Percentiles rank a stretch among this genome's conserved stretches.
Conservation (phyloP, 2,329 filamentous ascomycete genomes). For the Aspergillus jensenii region DNA sequence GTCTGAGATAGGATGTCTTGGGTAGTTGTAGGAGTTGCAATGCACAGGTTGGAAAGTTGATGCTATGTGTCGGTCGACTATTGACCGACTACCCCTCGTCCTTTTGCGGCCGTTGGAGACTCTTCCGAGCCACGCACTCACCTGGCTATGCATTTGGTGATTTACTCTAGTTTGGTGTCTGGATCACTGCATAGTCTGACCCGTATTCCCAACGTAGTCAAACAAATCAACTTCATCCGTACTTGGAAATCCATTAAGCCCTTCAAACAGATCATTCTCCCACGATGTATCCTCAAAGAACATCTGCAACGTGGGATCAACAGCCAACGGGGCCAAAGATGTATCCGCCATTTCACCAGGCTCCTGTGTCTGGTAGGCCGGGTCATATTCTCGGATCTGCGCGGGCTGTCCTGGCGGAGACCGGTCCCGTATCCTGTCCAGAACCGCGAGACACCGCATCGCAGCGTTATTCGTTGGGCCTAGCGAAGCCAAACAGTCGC, state of each 20-base stretch:
- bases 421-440: constrained; percentile 12
- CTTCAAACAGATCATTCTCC: constrained; percentile 17
- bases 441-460: constrained; percentile 13
- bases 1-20: too few relatives aligned
- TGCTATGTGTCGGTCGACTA: not conserved
- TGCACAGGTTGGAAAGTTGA: not conserved
- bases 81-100: not conserved
- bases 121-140: too few relatives aligned
- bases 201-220: constrained; percentile 4
- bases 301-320: constrained; percentile 20
- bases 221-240: constrained; percentile 12
- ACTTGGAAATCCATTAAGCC: constrained; percentile 13
- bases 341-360: not conserved
- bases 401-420: too few relatives aligned
- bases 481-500: constrained; percentile 12
- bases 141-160: too few relatives aligned
- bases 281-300: constrained; percentile 17
- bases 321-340: not conserved
- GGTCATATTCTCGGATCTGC: not conserved
- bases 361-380: not conserved
- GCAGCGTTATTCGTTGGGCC: constrained; percentile 15
- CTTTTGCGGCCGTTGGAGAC: not conserved
- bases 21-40: too few relatives aligned
- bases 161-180: not conserved
- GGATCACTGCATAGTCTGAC: not conserved